These are phyloP conservation scores for Dendrocalamus sinicus DNA, from an alignment of 176 grass and related monocot species.

Conservation along the genomic window DNA sequence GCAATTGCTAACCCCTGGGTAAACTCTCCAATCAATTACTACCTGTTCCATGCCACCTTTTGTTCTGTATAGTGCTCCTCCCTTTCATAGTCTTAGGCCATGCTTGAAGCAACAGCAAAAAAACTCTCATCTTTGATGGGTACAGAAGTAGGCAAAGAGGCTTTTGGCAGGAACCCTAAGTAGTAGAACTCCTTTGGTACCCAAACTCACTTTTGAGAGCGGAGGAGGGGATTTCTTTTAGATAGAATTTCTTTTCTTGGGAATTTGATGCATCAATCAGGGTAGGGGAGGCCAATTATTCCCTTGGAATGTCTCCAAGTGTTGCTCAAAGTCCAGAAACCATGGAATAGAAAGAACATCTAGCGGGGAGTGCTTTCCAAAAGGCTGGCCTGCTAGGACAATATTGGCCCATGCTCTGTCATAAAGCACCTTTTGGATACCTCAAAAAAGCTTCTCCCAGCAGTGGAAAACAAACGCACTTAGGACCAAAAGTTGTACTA, in stretches of 20 bases:
- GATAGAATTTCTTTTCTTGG: slow-evolving; percentile 22
- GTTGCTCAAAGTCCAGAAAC: slow-evolving; percentile 26
- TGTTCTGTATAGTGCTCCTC: slow-evolving; percentile 29
- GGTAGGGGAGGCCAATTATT: slow-evolving; percentile 33
- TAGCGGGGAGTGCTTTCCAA: slow-evolving; percentile 40
- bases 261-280: slow-evolving; percentile 48
- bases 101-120: slow-evolving; percentile 60
- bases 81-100: slow-evolving; percentile 34
- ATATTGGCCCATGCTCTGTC: slow-evolving; percentile 7
- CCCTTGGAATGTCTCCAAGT: slow-evolving; percentile 28
- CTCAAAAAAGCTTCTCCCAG: slow-evolving; percentile 14
- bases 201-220: slow-evolving; percentile 21
- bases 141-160: slow-evolving; percentile 31
- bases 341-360: slow-evolving; percentile 23
- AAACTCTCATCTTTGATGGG: not conserved
- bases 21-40: not conserved
- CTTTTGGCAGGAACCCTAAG: slow-evolving; percentile 12
- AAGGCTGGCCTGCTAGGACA: slow-evolving; percentile 37
- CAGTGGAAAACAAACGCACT: slow-evolving; percentile 30
- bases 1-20: not conserved
- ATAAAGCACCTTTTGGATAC: slow-evolving; percentile 44
- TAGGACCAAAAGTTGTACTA: slow-evolving; percentile 29
- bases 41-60: not conserved
- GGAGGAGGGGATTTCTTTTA: slow-evolving; percentile 34
- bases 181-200: not conserved